phyloP scores from a whole-genome alignment of 2,329 filamentous ascomycete genomes.

The Alternaria postmessia region DNA sequence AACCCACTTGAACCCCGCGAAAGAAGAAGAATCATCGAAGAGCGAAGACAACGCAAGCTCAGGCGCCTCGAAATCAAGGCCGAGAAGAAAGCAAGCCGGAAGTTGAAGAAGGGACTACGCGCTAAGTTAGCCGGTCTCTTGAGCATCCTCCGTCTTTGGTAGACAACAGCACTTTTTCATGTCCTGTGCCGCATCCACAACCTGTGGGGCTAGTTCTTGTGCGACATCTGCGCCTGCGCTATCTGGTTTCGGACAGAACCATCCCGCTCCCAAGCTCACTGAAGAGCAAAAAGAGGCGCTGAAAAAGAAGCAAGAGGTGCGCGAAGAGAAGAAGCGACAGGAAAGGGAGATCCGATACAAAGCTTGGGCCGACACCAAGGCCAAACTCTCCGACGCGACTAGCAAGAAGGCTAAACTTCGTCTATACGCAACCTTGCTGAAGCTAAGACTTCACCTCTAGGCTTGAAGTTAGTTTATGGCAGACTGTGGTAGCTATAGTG shows the following conservation, averaged over 20 bases:
- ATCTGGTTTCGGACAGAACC: background rate
- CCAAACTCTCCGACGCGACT: background rate
- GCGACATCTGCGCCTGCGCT: background rate
- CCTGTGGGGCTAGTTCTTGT: slow-evolving; percentile 1
- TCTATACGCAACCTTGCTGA: background rate
- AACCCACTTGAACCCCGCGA: slow-evolving; percentile 4
- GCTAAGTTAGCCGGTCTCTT: background rate
- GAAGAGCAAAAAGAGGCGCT: background rate
- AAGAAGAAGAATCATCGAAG: background rate
- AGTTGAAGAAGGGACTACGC: background rate
- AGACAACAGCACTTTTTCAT: background rate
- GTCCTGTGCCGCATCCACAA: background rate
- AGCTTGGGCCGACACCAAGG: background rate
- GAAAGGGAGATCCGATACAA: background rate
- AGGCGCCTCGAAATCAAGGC: background rate
- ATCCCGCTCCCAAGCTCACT: background rate
- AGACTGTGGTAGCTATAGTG: background rate
- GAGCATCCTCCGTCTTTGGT: slow-evolving; percentile 3
- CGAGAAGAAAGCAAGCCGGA: background rate
- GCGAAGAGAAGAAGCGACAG: background rate
- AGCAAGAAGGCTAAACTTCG: slow-evolving; percentile 5
- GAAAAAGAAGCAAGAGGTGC: background rate
- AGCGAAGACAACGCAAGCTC: slow-evolving; percentile 6
- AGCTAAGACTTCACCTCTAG: slow-evolving; percentile 3
- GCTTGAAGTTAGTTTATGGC: background rate